These are phyloP conservation scores for Effrenium voratum DNA, from an alignment of 73 alveolate species.

Conservation along the genomic window DNA sequence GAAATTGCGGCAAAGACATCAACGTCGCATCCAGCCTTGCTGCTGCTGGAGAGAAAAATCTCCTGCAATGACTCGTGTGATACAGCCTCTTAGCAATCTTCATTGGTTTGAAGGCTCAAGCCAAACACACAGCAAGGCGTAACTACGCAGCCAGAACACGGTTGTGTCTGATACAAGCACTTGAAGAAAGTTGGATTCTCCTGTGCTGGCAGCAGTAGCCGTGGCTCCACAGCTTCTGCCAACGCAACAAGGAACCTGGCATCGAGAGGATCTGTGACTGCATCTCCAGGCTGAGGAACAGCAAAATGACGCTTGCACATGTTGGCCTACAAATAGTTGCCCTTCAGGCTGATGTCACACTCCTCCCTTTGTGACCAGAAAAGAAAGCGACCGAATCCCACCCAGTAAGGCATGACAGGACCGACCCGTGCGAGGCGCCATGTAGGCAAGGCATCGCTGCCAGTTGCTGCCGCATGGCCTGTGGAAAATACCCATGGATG, in stretches of 20 bases:
- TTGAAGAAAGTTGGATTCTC: not conserved
- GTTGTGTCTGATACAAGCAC: too few species aligned
- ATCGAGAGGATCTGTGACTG: not conserved
- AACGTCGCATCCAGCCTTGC: not conserved
- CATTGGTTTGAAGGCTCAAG: too few species aligned
- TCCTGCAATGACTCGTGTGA: too few species aligned
- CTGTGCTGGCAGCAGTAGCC: conserved; percentile 50
- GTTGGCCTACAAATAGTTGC: too few species aligned
- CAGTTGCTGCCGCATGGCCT: conserved; percentile 39
- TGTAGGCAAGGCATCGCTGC: conserved; percentile 46
- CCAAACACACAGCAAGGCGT: too few species aligned
- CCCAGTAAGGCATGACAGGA: too few species aligned
- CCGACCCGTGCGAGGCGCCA: not conserved
- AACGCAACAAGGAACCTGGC: not conserved
- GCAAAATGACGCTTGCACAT: too few species aligned
- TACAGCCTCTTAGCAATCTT: too few species aligned
- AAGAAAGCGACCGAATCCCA: too few species aligned
- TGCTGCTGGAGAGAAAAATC: conserved; percentile 57
- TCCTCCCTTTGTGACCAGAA: too few species aligned
- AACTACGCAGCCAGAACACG: too few species aligned
- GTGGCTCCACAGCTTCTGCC: conserved; percentile 30
- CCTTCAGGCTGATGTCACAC: too few species aligned
- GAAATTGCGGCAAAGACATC: not conserved
- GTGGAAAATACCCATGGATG: not conserved
- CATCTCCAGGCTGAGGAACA: not conserved